Percentiles rank a stretch among this genome's conserved stretches.
phyloP scores from a whole-genome alignment of 2,329 filamentous ascomycete species.

The Botrytis elliptica region DNA sequence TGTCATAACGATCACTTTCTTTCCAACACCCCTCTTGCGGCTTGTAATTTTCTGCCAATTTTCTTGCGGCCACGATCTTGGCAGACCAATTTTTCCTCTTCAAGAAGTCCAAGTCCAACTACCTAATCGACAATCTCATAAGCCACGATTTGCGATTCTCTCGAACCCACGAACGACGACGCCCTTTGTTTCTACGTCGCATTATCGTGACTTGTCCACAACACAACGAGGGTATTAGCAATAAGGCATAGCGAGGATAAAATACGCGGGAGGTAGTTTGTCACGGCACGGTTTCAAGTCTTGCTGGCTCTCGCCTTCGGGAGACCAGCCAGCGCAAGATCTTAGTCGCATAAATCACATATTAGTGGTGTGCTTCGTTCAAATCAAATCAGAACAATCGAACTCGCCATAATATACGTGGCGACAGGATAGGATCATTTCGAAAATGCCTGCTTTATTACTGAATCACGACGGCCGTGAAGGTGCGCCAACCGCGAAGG shows the following conservation, averaged over 20 bases:
- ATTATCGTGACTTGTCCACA: background rate
- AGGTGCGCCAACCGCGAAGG: slow-evolving; percentile 20
- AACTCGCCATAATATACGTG: background rate
- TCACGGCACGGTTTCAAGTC: background rate
- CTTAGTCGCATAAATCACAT: background rate
- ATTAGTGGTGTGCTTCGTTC: background rate
- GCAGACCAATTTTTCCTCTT: background rate
- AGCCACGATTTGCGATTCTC: background rate
- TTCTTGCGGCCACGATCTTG: background rate
- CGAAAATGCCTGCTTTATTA: slow-evolving; percentile 34
- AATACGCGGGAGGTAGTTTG: background rate
- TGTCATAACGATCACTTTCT: background rate
- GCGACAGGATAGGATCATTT: background rate
- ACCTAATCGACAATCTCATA: background rate
- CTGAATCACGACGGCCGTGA: slow-evolving; percentile 30
- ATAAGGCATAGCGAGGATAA: background rate
- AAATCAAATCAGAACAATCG: background rate
- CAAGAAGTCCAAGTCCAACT: background rate
- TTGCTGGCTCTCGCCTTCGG: slow-evolving; percentile 16
- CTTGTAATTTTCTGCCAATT: background rate
- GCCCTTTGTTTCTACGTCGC: background rate
- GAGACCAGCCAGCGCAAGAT: slow-evolving; percentile 4
- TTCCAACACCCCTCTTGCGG: background rate
- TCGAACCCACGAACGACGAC: background rate
- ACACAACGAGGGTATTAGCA: too few relatives aligned